phyloP scores from a whole-genome alignment of 352 stramenopile genomes.

The Globisporangium megalacanthum region DNA sequence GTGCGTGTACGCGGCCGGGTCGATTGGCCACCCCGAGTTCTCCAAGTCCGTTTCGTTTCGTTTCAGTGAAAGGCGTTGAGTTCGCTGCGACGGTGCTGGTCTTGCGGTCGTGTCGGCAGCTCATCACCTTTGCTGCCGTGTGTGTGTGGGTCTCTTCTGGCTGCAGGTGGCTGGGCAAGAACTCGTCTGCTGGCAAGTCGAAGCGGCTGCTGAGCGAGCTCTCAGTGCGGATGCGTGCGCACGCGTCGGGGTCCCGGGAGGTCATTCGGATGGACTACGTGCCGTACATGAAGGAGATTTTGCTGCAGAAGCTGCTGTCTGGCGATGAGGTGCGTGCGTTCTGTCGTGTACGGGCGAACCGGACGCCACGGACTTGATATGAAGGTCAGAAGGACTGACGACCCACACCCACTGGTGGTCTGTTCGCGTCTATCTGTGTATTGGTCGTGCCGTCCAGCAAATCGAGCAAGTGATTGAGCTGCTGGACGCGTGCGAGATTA shows the following conservation, averaged over 20 bases:
- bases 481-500: conserved; percentile 97
- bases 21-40: conserved; percentile 88
- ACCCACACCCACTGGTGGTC: background rate
- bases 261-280: conserved; percentile 87
- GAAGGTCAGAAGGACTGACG: too few species aligned
- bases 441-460: conserved; percentile 26
- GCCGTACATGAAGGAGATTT: conserved; percentile 88
- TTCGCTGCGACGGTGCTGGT: conserved; percentile 4
- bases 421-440: background rate
- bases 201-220: conserved; percentile 93
- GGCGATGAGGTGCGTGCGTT: conserved; percentile 53
- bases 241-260: conserved; percentile 82
- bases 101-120: too few species aligned
- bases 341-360: background rate
- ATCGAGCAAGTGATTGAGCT: conserved; percentile 90
- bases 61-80: background rate
- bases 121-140: too few species aligned
- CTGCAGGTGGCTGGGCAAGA: conserved; percentile 96
- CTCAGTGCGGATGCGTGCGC: conserved; percentile 91
- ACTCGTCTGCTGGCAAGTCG: conserved; percentile 94
- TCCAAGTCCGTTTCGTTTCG: conserved; percentile 51
- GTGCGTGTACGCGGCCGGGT: conserved; percentile 73
- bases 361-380: too few species aligned
- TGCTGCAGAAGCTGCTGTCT: conserved; percentile 68
- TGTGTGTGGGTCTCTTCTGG: conserved; percentile 46